Evolutionary conservation across 2,329 filamentous ascomycete species (phyloP), one percentile per base, ranked within the genome.

Genomic region (Colletotrichum australisinense): DNA sequence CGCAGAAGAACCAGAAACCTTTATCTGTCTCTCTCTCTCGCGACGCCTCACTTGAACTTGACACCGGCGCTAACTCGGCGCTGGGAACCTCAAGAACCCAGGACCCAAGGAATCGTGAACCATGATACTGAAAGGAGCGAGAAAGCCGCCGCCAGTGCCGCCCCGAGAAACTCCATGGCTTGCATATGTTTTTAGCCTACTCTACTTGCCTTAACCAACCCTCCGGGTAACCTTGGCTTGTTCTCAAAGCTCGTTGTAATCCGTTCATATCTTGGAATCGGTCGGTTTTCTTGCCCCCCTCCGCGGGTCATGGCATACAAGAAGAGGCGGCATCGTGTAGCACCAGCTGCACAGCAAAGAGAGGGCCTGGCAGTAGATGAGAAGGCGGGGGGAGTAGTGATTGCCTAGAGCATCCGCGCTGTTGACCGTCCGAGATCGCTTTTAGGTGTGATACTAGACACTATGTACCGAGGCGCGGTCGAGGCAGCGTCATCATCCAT

Each of bases 181-280:
- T 14, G 24, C 32, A 16, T 46, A 56, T 63, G 8, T 6, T 57
- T 52, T 52, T 26, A 28, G 22, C 24, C 14, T 24, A n/a, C 4
- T 24, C 55, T 24, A 30, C 38, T n/a, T 67, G 62, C 42, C 62
- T 49, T 55, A 70, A 38, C 26, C 26, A 14, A 16, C 55, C 19
- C 55, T 57, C 22, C 57, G 19, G 32, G 32, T 32, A 5, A n/a
- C 24, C n/a, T 38, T 26, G 16, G 3, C 28, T 19, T n/a, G 24
- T 9, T n/a, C 19, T n/a, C 19, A n/a, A 9, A n/a, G 6, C 42
- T 49, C 16, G 38, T 42, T 42, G 5, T 19, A 1, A n/a, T 35
- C 52, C n/a, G 28, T 53, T 14, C 26, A 63, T 63, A 52, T 72
- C 52, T 59, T 56, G 24, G 42, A 56, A 65, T 73, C 66, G 59